A percentile compares a stretch with the other conserved stretches of the same genome.
These are phyloP conservation scores for Agrocybe chaxingu DNA, from an alignment of 768 basidiomycete genomes.

Conservation along the genomic window DNA sequence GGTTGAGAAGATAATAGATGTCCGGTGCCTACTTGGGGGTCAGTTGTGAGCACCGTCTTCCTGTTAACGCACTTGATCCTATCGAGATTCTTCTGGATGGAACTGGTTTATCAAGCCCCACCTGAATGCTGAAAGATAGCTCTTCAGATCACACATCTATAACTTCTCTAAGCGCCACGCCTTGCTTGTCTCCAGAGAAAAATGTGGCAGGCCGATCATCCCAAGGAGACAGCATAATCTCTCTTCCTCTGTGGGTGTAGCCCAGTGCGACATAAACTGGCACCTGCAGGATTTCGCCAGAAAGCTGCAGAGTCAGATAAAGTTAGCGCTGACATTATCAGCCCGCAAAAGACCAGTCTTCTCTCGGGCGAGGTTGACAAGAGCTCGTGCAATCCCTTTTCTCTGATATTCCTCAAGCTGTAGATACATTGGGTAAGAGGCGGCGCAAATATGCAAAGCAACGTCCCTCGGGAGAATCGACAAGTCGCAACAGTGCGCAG, in stretches of 20 bases:
- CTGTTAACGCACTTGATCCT: not conserved
- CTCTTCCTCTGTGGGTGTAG: slow-evolving; percentile 15
- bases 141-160: not conserved
- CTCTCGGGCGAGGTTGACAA: slow-evolving; percentile 23
- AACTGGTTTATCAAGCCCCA: too few species aligned
- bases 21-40: not conserved
- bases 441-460: too few species aligned
- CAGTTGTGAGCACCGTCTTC: not conserved
- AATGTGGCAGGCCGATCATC: slow-evolving; percentile 24
- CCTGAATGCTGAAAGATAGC: not conserved
- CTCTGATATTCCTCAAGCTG: slow-evolving; percentile 17
- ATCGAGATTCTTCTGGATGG: too few species aligned
- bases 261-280: slow-evolving; percentile 17
- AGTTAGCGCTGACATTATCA: slow-evolving; percentile 16
- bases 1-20: slow-evolving; percentile 1
- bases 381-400: slow-evolving; percentile 19
- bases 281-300: slow-evolving; percentile 13
- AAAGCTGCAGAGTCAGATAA: not conserved
- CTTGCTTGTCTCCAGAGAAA: slow-evolving; percentile 15
- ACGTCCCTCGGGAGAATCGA: too few species aligned
- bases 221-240: slow-evolving; percentile 21
- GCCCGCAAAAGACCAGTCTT: slow-evolving; percentile 13
- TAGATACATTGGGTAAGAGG: too few species aligned
- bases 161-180: not conserved
- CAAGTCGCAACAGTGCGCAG: too few species aligned